Base-by-base conservation (phyloP, 495 filamentous ascomycete genomes). In the Chaetomium tenue region DNA sequence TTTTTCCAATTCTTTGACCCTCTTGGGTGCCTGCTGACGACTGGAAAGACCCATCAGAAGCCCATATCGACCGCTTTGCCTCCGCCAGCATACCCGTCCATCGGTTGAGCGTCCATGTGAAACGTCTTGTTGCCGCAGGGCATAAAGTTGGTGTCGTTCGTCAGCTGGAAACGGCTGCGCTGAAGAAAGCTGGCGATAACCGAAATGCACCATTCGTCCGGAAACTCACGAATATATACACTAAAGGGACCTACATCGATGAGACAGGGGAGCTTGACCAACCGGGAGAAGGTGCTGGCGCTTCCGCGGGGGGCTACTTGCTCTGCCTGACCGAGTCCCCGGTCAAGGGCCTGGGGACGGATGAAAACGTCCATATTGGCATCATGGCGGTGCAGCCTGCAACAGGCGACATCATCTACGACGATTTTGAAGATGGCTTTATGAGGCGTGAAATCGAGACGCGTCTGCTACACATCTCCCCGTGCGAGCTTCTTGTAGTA, bases 371-470 rank as follows among this genome's bases (percentile, higher is more conserved):
- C 2, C 86, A 95, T 63, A 87, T 98, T 12, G 94, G 95, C 1
- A 87, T 99, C 63, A 83, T 99, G 13, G 94, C 95, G 26, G 94
- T 99, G 2, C 94, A 99, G 67, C 94, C 94, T 25, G 89, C 91
- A 0, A 98, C 95, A 0, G 94, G 94, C 51, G 94, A 98, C 70
- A 90, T 99, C 63, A 91, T 98, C 61, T 94, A 97, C 67, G 94
- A 99, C 72, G 87, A 90, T 50, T 99, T 99, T 67, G 91, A 97
- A 68, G 94, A 99, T 70, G 92, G 95, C 3, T 99, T 98, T 76
- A 99, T 98, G 95, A 84, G 94, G 50, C 91, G 90, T 62, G 94
- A 99, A 71, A 90, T 98, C 53, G 94, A 99, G 77, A 98, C 94
- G 0, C 82, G 94, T 47, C 78, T 99, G 25, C 80, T 99, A 20